Percentiles rank a stretch among this genome's conserved stretches.
These are phyloP conservation scores for Saccharomycopsis phalli DNA, from an alignment of 1,139 yeast genomes.

Conservation along the genomic window DNA sequence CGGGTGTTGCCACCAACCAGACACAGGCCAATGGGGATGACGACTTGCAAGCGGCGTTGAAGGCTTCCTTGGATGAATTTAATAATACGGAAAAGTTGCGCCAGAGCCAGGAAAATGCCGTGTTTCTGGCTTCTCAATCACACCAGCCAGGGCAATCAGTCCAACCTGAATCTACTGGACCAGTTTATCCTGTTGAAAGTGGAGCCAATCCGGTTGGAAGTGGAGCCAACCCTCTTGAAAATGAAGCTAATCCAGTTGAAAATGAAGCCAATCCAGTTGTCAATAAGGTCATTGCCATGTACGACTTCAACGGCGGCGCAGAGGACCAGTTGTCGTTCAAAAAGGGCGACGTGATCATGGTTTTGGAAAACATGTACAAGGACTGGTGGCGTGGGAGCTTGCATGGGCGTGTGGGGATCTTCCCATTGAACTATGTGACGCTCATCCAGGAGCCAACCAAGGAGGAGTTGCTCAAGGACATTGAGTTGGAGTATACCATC, in stretches of 20 bases:
- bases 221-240: constrained; percentile 7
- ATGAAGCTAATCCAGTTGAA: constrained; percentile 10
- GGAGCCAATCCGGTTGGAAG: neutral
- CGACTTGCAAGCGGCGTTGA: constrained; percentile 70
- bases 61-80: constrained; percentile 64
- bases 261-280: constrained; percentile 34
- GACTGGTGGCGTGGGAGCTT: constrained; percentile 97
- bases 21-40: constrained; percentile 53
- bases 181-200: neutral
- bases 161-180: too few species aligned
- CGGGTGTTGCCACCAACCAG: constrained; percentile 32
- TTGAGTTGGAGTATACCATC: constrained; percentile 35
- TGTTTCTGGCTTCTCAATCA: constrained; percentile 3
- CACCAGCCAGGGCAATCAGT: constrained; percentile 21
- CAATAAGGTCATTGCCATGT: constrained; percentile 72
- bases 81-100: constrained; percentile 30
- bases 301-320: constrained; percentile 66
- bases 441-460: constrained; percentile 63
- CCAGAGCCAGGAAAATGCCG: constrained; percentile 25
- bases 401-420: constrained; percentile 76
- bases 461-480: constrained; percentile 38
- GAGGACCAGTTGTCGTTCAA: constrained; percentile 64
- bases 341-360: constrained; percentile 73
- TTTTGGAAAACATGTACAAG: constrained; percentile 77
- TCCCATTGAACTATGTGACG: constrained; percentile 87